Base-by-base conservation (phyloP, 164 flowering plant genomes). In the Berberis vulgaris region DNA sequence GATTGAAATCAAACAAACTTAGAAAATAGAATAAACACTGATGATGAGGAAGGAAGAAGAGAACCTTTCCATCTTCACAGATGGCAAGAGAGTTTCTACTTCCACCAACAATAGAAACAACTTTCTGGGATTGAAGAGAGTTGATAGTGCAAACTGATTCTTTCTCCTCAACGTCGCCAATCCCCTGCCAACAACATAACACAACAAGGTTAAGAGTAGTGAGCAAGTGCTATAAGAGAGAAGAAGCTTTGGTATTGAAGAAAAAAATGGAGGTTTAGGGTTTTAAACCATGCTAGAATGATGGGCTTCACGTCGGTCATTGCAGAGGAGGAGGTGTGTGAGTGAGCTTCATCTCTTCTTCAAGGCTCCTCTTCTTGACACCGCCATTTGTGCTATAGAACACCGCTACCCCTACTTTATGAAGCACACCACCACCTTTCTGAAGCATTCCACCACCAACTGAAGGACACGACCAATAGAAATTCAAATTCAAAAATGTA, bases 11-110 rank as follows among this genome's bases (percentile, higher is more conserved):
- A 46, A 52, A 52, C 54, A 52, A 26, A 52, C 1, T 3, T 6
- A 10, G 54, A 6, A 52, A 10, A 10, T 3, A 52, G 2, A 61
- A 56, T 45, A 49, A 5, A 54, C 42, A 57, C 55, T 52, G 54
- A 12, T 49, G 26, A 69, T 5, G 2, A 43, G 38, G 3, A 58
- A 47, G 2, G 7, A 59, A 45, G 12, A 39, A 45, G 11, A 1
- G 7, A 44, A 91, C 99, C 89, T 86, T 91, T 74, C 99, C 98
- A 65, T 89, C 96, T 3, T 89, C 81, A 65, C 87, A 87, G 62
- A 95, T 89, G 57, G 99, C 98, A 46, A 95, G 91, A 2, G 99
- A 95, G 79, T 95, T 95, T 45, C 99, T 84, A 69, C 99, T 95
- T 5, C 99, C 98, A 43, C 84, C 97, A 57, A 95, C 99, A 11